Conservation (phyloP, 768 basidiomycete species). For the Gautieria morchelliformis region DNA sequence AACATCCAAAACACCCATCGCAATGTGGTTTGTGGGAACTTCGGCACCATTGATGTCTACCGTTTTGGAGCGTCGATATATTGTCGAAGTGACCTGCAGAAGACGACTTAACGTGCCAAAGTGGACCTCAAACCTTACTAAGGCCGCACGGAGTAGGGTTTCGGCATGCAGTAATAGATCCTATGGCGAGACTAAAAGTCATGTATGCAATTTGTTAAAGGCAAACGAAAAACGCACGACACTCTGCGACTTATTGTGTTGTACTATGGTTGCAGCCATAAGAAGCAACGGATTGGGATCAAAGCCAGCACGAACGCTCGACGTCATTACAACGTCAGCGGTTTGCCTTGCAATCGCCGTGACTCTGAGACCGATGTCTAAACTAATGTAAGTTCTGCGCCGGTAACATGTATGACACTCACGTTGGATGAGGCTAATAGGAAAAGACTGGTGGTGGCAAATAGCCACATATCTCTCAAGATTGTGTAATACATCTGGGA, state of each 20-base stretch:
- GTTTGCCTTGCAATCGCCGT: conserved; percentile 44
- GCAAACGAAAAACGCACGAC: conserved; percentile 27
- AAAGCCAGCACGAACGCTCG: conserved; percentile 19
- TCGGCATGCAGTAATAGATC: conserved; percentile 53
- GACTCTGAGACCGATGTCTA: conserved; percentile 52
- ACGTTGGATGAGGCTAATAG: conserved; percentile 47
- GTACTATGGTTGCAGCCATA: conserved; percentile 42
- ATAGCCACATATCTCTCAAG: conserved; percentile 46
- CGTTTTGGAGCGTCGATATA: conserved; percentile 24
- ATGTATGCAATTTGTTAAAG: not conserved
- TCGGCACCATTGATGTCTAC: conserved; percentile 14
- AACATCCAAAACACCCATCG: conserved; percentile 39
- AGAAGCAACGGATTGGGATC: conserved; percentile 49
- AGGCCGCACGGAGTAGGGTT: conserved; percentile 43
- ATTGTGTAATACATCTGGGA: conserved; percentile 43
- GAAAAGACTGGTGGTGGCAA: conserved; percentile 47
- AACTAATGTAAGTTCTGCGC: not conserved
- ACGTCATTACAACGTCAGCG: conserved; percentile 29
- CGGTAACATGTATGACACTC: conserved; percentile 12
- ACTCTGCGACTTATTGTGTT: conserved; percentile 49
- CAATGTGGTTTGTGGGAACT: conserved; percentile 25
- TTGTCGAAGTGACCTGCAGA: conserved; percentile 36
- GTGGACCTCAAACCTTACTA: conserved; percentile 42
- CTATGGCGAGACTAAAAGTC: conserved; percentile 22
- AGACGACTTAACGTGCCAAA: conserved; percentile 34